A percentile compares a stretch with the other conserved stretches of the same genome.
phyloP scores from a whole-genome alignment of 768 basidiomycete genomes.

The Rubroboletus pulcherrimus region DNA sequence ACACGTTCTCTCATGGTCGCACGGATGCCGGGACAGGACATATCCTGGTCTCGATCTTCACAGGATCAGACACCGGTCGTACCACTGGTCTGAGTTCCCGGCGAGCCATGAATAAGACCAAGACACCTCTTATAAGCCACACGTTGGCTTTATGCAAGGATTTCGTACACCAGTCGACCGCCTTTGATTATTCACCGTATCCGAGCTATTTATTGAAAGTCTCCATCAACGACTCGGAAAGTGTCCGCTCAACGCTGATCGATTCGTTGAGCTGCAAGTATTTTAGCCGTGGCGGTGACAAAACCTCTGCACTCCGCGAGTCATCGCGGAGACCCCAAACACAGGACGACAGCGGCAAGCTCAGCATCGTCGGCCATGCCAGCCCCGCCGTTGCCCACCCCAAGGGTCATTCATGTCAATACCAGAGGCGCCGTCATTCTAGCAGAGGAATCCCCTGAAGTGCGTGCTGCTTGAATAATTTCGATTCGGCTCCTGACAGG shows the following conservation, averaged over 20 bases:
- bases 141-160: constrained; percentile 1
- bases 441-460: constrained; percentile 92
- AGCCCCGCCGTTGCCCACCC: constrained; percentile 68
- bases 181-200: constrained; percentile 2
- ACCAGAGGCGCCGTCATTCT: constrained; percentile 92
- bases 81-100: constrained; percentile 2
- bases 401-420: constrained; percentile 90
- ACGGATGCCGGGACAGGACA: not conserved
- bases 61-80: not conserved
- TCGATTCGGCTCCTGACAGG: constrained; percentile 12
- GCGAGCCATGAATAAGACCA: constrained; percentile 6
- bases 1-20: constrained; percentile 13
- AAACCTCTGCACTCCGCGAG: constrained; percentile 9
- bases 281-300: constrained; percentile 13
- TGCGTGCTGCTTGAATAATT: constrained; percentile 35
- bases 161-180: constrained; percentile 5
- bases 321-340: constrained; percentile 11
- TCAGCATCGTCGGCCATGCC: constrained; percentile 33
- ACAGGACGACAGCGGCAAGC: constrained; percentile 10
- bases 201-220: not conserved
- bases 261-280: not conserved
- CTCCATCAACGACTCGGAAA: not conserved
- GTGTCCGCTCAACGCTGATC: constrained; percentile 3
- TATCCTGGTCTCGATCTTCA: not conserved
- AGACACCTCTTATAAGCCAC: constrained; percentile 1